phyloP scores from a whole-genome alignment of 306 rosid species.

The Lablab purpureus region DNA sequence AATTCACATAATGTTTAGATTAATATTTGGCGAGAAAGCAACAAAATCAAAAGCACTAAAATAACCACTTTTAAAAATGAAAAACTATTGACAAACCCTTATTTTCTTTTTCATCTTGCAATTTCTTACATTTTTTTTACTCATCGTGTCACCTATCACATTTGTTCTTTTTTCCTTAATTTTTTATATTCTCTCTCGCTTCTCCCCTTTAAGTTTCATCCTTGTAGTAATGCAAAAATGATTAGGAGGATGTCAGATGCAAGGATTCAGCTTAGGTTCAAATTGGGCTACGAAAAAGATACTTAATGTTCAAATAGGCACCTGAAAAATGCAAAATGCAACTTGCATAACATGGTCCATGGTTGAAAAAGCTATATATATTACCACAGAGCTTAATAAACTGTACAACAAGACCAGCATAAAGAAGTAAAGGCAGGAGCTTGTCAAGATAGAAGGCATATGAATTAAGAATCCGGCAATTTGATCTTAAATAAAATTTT shows the following conservation, averaged over 20 bases:
- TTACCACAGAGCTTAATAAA: slow-evolving; percentile 1
- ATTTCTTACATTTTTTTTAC: too few species aligned
- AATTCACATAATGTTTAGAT: too few species aligned
- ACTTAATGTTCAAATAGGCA: neutral
- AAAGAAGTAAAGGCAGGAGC: slow-evolving; percentile 2
- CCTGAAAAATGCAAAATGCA: neutral
- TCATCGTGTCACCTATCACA: too few species aligned
- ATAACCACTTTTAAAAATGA: too few species aligned
- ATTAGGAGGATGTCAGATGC: neutral
- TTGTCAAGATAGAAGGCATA: slow-evolving; percentile 28
- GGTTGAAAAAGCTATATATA: neutral
- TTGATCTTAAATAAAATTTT: slow-evolving; percentile 4
- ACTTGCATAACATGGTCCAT: neutral
- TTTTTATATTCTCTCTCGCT: too few species aligned
- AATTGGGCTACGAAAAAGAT: slow-evolving; percentile 9
- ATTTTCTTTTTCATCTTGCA: too few species aligned
- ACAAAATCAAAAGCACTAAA: too few species aligned
- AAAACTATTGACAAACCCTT: too few species aligned
- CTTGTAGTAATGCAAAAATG: neutral
- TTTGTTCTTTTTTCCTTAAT: too few species aligned
- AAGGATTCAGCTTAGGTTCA: neutral
- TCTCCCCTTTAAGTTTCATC: neutral
- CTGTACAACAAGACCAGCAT: slow-evolving; percentile 44
- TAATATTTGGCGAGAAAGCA: too few species aligned
- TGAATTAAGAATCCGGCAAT: slow-evolving; percentile 44